Evolutionary conservation across 2,329 filamentous ascomycete genomes (phyloP), one percentile per base, ranked within the genome.

Genomic region (Westerdykella ornata): DNA sequence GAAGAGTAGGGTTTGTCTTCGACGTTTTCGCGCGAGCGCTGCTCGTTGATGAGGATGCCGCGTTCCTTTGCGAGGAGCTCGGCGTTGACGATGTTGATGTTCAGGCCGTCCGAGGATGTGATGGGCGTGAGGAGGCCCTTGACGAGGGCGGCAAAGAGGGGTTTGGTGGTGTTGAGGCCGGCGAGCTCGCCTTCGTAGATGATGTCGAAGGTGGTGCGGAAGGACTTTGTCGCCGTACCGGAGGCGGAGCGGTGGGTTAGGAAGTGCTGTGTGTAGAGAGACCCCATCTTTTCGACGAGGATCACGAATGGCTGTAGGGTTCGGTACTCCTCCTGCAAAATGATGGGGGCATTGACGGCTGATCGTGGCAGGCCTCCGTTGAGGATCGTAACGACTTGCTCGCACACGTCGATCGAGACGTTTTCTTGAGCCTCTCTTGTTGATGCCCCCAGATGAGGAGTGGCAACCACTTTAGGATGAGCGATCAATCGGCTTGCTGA

Each of bases 351-450:
- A 49, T 92, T 90, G 57, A 90, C 85, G 4, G 85, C 85, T 15
- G 76, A 80, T 1, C 84, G 84, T 0, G 86, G 85, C 1, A 89
- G 72, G 0, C 83, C 82, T 3, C 85, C 85, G 0, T 73, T 72
- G 2, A 92, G 70, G 32, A 90, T 86, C 43, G 82, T 76, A 0
- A 85, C 73, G 11, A 89, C 84, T 65, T 92, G 85, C 26, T 82
- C 81, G 63, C 85, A 90, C 7, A 90, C 86, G 53, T 90, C 86
- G 47, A 89, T 77, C 1, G 82, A 85, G 3, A 89, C 85, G 46
- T 88, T 89, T 57, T 90, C 85, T 62, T 92, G 85, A 0, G 86
- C 86, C 71, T 92, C 86, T 26, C 84, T 75, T 0, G 86, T 92
- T 0, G 81, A 86, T 0, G 86, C 86, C 6, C 85, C 85, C 0